These are phyloP conservation scores for Inosperma sp. DNA, from an alignment of 768 basidiomycete species.

Conservation along the genomic window DNA sequence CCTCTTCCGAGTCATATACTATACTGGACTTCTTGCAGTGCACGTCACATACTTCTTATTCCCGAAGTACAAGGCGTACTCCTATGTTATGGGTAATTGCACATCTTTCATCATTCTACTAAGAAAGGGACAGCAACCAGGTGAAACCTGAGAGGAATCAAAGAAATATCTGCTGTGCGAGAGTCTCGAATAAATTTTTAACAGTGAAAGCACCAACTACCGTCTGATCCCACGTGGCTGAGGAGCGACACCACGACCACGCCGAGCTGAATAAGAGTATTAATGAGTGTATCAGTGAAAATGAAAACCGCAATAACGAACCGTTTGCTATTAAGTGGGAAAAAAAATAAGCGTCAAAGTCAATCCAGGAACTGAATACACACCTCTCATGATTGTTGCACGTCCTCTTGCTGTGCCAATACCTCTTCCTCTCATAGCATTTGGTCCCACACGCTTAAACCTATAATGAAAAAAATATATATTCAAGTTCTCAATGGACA, in stretches of 20 bases:
- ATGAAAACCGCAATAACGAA: conserved; percentile 30
- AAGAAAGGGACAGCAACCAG: too few species aligned
- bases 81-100: too few species aligned
- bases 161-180: too few species aligned
- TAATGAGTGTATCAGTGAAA: conserved; percentile 16
- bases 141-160: too few species aligned
- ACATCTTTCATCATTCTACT: too few species aligned
- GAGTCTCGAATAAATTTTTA: too few species aligned
- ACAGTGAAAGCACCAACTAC: too few species aligned
- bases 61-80: too few species aligned
- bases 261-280: conserved; percentile 55
- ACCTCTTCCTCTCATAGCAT: conserved; percentile 97
- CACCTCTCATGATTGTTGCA: conserved; percentile 97
- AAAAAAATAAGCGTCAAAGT: background rate
- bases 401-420: conserved; percentile 98
- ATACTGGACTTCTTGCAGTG: too few species aligned
- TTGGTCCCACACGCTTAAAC: conserved; percentile 98
- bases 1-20: too few species aligned
- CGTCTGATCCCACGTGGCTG: conserved; percentile 79
- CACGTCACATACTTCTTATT: too few species aligned
- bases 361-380: conserved; percentile 24
- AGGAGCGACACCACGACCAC: conserved; percentile 74
- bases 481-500: background rate
- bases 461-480: conserved; percentile 37
- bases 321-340: conserved; percentile 59